Base-by-base conservation (phyloP, 768 basidiomycete species). In the Lactarius vividus region DNA sequence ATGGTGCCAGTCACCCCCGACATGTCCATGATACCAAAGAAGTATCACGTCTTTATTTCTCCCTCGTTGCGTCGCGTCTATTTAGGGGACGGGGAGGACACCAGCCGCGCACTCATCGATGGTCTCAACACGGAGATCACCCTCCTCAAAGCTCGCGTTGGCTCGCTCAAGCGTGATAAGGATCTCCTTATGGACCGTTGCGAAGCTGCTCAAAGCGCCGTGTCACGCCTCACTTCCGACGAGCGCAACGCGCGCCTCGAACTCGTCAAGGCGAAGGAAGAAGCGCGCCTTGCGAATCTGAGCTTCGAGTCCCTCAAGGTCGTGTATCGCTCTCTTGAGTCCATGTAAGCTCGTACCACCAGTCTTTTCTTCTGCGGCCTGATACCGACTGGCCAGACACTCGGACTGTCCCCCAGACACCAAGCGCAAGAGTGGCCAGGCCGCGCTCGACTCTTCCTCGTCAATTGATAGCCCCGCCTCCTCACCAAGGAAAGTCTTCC, bases 51-150 rank as follows among this genome's bases (percentile, higher is more conserved):
- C 6, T 70, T 65, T 39, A 61, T 65, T 28, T n/a, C 9, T 9
- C 63, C 69, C 11, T 37, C 59, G 4, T 52, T 70, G 23, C 69
- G 67, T 49, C 67, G 64, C 33, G 40, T 70, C 7, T 65, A 65
- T 52, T 7, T 69, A 4, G 53, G 33, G 33, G 52, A 57, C 10
- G 23, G 18, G 26, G 54, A 40, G 7, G 59, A 35, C 16, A 53
- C 35, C 23, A 37, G 33, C 11, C 28, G 4, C 18, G 37, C 55
- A 2, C 9, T 39, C 13, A 42, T 67, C 20, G 58, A 62, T 13
- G n/a, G 39, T 3, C 63, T 68, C 40, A 61, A 62, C 15, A 31
- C 39, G 18, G 23, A 66, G 29, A 46, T 65, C 11, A 42, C 54
- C 29, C 13, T 15, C 4, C 64, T 69, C 15, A 42, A 58, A 23